phyloP scores from a whole-genome alignment of 2,329 filamentous ascomycete species.

The Aspergillus tanneri region DNA sequence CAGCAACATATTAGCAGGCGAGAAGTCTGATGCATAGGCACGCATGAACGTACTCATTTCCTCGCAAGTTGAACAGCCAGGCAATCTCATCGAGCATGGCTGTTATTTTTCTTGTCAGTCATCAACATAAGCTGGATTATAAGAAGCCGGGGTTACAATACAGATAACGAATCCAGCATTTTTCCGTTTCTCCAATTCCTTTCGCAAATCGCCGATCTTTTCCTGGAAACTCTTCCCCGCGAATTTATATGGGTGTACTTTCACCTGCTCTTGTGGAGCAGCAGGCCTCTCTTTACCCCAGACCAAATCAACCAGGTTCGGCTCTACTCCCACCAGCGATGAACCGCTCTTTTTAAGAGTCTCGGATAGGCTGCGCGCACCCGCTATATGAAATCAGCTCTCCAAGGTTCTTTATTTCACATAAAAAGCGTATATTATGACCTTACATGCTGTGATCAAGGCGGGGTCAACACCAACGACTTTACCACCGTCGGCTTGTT shows the following conservation, averaged over 20 bases:
- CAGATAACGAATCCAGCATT: slow-evolving; percentile 81
- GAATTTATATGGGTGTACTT: slow-evolving; percentile 68
- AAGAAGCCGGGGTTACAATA: slow-evolving; percentile 26
- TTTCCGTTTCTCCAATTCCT: slow-evolving; percentile 88
- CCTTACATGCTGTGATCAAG: slow-evolving; percentile 69
- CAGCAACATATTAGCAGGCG: not conserved
- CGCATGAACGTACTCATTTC: slow-evolving; percentile 68
- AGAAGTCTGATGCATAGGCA: not conserved
- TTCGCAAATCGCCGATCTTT: slow-evolving; percentile 84
- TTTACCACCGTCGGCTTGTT: slow-evolving; percentile 83
- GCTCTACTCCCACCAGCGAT: slow-evolving; percentile 69
- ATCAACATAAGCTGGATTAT: not conserved
- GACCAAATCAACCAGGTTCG: slow-evolving; percentile 87
- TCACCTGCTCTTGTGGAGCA: slow-evolving; percentile 73
- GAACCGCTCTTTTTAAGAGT: slow-evolving; percentile 83
- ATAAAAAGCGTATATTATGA: too few relatives aligned
- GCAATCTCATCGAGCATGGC: slow-evolving; percentile 93
- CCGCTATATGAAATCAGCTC: slow-evolving; percentile 42
- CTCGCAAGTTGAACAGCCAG: slow-evolving; percentile 97
- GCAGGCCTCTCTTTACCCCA: slow-evolving; percentile 75
- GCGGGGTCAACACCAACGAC: slow-evolving; percentile 87
- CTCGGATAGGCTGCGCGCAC: slow-evolving; percentile 73
- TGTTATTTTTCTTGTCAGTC: slow-evolving; percentile 24
- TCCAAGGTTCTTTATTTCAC: not conserved
- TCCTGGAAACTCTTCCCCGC: slow-evolving; percentile 77